These are phyloP conservation scores for Boletus pseudo-olivaceus DNA, from an alignment of 768 basidiomycete genomes.

Conservation along the genomic window DNA sequence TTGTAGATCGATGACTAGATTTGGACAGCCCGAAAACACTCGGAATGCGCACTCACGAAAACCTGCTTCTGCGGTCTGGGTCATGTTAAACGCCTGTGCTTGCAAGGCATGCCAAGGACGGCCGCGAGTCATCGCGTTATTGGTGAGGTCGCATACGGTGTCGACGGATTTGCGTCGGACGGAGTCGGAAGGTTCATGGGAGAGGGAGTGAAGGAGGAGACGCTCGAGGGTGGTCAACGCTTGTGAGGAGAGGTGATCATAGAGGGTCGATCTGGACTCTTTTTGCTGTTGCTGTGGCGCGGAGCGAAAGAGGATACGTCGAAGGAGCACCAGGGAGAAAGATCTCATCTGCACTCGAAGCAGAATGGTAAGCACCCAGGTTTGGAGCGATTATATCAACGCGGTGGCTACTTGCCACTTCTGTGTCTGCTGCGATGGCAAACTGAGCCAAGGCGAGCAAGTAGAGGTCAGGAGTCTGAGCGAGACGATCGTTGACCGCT, in stretches of 20 bases:
- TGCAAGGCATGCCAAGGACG: conserved; percentile 82
- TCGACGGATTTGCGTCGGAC: conserved; percentile 73
- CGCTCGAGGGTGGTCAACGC: conserved; percentile 68
- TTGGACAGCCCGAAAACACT: conserved; percentile 71
- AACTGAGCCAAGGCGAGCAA: conserved; percentile 77
- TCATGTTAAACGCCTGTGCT: conserved; percentile 66
- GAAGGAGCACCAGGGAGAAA: conserved; percentile 77
- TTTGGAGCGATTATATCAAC: not conserved
- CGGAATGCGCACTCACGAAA: conserved; percentile 63
- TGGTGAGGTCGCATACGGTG: conserved; percentile 72
- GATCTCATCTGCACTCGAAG: conserved; percentile 65
- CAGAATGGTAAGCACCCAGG: conserved; percentile 4
- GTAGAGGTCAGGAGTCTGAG: conserved; percentile 75
- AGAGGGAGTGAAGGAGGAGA: conserved; percentile 65
- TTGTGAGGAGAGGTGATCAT: conserved; percentile 70
- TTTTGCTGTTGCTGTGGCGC: conserved; percentile 36
- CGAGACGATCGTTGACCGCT: conserved; percentile 76
- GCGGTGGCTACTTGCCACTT: conserved; percentile 54
- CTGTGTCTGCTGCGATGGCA: conserved; percentile 70
- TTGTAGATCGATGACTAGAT: conserved; percentile 73
- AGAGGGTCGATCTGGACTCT: conserved; percentile 54
- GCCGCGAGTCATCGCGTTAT: conserved; percentile 69
- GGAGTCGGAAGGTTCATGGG: conserved; percentile 52
- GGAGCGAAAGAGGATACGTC: conserved; percentile 72
- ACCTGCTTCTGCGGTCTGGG: conserved; percentile 29